Conservation (phyloP, 306 rosid genomes). For the Sphenostylis stenocarpa region DNA sequence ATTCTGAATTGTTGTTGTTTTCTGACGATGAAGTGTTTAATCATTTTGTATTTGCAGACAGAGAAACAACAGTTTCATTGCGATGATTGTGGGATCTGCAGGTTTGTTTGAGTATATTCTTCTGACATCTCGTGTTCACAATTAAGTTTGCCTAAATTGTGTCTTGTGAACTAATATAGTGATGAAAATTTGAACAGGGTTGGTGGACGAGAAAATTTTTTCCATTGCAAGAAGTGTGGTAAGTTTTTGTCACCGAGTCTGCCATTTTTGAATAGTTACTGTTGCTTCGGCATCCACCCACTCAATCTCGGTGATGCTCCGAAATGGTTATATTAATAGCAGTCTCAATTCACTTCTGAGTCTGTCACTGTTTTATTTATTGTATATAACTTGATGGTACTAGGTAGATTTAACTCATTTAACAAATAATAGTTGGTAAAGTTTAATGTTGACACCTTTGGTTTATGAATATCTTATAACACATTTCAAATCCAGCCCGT, state of each 20-base stretch:
- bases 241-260: conserved; percentile 33
- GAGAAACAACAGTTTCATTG: conserved; percentile 79
- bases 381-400: background rate
- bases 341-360: background rate
- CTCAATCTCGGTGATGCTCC: background rate
- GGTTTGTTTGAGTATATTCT: conserved; percentile 44
- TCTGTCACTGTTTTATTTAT: background rate
- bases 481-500: background rate
- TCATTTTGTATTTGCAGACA: conserved; percentile 44
- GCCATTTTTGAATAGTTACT: background rate
- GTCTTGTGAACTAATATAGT: conserved; percentile 20
- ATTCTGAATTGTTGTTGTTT: background rate
- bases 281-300: background rate
- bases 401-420: background rate
- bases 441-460: background rate
- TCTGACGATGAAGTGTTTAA: background rate
- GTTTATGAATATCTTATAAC: background rate
- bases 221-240: conserved; percentile 96
- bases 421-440: background rate
- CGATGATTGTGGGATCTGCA: conserved; percentile 93
- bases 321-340: background rate
- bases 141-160: conserved; percentile 11
- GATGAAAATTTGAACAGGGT: conserved; percentile 55
- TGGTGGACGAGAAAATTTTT: conserved; percentile 75
- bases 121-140: background rate